Evolutionary conservation across 345 rosid species (phyloP).

Genomic region (Boechera stricta): DNA sequence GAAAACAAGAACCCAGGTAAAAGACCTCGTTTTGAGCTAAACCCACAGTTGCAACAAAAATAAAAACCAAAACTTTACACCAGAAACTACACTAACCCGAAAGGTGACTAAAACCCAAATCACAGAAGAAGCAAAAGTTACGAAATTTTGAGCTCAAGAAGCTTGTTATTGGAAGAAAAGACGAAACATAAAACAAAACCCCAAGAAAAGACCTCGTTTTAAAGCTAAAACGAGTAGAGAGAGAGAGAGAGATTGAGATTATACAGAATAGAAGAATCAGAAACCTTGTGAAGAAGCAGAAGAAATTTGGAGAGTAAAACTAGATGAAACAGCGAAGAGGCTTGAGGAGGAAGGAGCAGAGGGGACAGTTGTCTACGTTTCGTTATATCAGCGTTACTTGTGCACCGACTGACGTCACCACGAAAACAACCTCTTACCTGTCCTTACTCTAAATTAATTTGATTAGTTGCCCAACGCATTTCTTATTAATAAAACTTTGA

Average conservation of each 20-base stretch:
- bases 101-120: conserved; percentile 41
- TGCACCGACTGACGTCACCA: conserved; percentile 40
- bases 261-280: not conserved
- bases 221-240: not conserved
- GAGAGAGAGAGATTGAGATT: not conserved
- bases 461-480: not conserved
- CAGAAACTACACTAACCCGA: not conserved
- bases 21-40: not conserved
- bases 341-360: conserved; percentile 16
- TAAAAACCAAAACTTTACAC: conserved; percentile 32
- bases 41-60: not conserved
- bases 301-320: conserved; percentile 12
- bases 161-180: not conserved
- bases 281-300: conserved; percentile 15
- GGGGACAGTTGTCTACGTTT: conserved; percentile 38
- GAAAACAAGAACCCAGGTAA: not conserved
- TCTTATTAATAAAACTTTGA: not conserved
- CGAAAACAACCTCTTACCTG: conserved; percentile 42
- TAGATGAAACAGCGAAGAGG: conserved; percentile 3
- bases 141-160: not conserved
- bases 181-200: not conserved
- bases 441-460: conserved; percentile 21
- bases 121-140: conserved; percentile 30
- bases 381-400: conserved; percentile 34
- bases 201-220: not conserved